A percentile compares a stretch with the other conserved stretches of the same genome.
These are phyloP conservation scores for Canna indica DNA, from an alignment of 176 grass and related monocot species.

Conservation along the genomic window DNA sequence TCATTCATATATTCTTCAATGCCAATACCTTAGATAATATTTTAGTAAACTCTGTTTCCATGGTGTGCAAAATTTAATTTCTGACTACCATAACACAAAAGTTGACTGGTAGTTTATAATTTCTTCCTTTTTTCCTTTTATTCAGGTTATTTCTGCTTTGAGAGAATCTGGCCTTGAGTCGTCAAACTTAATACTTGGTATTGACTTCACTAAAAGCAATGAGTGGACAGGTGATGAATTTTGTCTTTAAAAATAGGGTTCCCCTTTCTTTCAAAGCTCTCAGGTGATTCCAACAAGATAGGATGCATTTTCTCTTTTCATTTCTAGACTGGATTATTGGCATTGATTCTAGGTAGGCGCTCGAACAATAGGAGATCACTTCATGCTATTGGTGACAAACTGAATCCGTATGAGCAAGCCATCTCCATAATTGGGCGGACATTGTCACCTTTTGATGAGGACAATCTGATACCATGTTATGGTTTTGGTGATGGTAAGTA, in stretches of 20 bases:
- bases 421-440: slow-evolving; percentile 96
- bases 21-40: no score
- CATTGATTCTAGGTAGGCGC: slow-evolving; percentile 38
- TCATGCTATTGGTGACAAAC: slow-evolving; percentile 51
- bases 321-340: slow-evolving; percentile 10
- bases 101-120: neutral
- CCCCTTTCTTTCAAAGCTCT: slow-evolving; percentile 9
- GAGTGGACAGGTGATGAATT: slow-evolving; percentile 78
- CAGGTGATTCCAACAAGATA: neutral
- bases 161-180: slow-evolving; percentile 93
- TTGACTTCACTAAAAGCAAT: slow-evolving; percentile 99
- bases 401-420: slow-evolving; percentile 91
- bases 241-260: neutral
- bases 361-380: slow-evolving; percentile 76
- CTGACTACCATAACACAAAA: neutral
- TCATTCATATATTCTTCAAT: no score
- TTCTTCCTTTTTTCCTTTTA: slow-evolving; percentile 1
- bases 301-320: neutral
- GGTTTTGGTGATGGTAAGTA: slow-evolving; percentile 92
- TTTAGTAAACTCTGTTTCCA: no score
- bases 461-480: slow-evolving; percentile 97
- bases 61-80: neutral
- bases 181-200: slow-evolving; percentile 82
- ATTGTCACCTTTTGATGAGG: slow-evolving; percentile 93
- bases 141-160: slow-evolving; percentile 65